Evolutionary conservation across 306 rosid species (phyloP).

Genomic region (Geum urbanum): DNA sequence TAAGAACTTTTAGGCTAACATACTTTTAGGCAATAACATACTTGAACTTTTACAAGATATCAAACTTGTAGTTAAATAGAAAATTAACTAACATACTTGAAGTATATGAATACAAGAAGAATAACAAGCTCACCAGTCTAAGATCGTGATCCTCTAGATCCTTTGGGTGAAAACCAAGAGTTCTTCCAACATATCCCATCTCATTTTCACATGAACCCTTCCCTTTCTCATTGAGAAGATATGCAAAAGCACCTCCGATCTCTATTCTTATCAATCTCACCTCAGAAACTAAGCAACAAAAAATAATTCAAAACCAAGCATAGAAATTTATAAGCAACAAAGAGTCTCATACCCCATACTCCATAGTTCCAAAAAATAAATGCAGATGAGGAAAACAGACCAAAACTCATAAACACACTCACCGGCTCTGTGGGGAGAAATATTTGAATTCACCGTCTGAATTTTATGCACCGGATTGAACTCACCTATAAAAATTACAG

Average conservation of each 20-base stretch:
- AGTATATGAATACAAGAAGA: conserved; percentile 21
- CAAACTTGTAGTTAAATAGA: background rate
- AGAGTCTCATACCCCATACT: background rate
- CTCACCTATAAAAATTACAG: conserved; percentile 37
- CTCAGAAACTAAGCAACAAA: conserved; percentile 49
- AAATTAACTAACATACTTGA: background rate
- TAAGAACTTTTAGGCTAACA: no score
- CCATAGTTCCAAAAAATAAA: conserved; percentile 8
- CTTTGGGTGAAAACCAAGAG: conserved; percentile 74
- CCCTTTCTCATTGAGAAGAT: conserved; percentile 85
- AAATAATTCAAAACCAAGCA: conserved; percentile 13
- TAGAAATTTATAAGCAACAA: background rate
- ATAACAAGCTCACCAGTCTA: conserved; percentile 56
- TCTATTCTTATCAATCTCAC: conserved; percentile 90
- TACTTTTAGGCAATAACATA: no score
- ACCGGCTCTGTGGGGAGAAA: conserved; percentile 96
- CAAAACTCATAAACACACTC: conserved; percentile 16
- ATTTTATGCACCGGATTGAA: conserved; percentile 34
- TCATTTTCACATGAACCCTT: conserved; percentile 92
- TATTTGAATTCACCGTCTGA: conserved; percentile 63
- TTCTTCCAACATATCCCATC: conserved; percentile 82
- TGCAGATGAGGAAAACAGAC: conserved; percentile 4
- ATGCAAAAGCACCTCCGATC: conserved; percentile 92
- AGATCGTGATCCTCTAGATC: conserved; percentile 71
- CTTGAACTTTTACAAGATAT: no score